Percentiles rank a stretch among this genome's conserved stretches.
Evolutionary conservation across 305 asterid genomes (phyloP).

Genomic region (Plantago coronopus): DNA sequence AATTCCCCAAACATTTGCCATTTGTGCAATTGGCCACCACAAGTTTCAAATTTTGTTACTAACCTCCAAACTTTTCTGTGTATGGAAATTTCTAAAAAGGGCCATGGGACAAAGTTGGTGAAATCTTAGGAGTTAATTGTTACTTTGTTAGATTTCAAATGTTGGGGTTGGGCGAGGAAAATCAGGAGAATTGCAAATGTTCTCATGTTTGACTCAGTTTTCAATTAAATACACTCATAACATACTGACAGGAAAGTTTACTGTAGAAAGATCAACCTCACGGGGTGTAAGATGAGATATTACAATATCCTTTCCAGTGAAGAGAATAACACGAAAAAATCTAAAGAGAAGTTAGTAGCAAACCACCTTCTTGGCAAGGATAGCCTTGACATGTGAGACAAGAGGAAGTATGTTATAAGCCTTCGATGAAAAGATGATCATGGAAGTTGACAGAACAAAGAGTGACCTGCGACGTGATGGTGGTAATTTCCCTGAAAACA

Average conservation of each 20-base stretch:
- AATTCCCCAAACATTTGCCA: too few species aligned
- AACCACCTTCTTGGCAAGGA: constrained; percentile 58
- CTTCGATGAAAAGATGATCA: constrained; percentile 81
- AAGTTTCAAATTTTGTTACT: too few species aligned
- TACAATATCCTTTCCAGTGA: background rate
- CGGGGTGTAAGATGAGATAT: background rate
- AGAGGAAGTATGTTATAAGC: constrained; percentile 67
- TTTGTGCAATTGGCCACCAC: too few species aligned
- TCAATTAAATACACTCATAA: background rate
- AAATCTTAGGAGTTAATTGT: too few species aligned
- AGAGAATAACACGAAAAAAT: background rate
- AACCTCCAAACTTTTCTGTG: too few species aligned
- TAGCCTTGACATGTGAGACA: constrained; percentile 48
- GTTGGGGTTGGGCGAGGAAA: background rate
- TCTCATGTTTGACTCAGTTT: background rate
- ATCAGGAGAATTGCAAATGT: background rate
- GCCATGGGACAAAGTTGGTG: too few species aligned
- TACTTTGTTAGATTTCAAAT: too few species aligned
- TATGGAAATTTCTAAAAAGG: too few species aligned
- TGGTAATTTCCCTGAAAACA: constrained; percentile 65
- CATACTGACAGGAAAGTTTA: background rate
- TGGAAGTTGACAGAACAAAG: constrained; percentile 71
- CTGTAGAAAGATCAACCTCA: background rate
- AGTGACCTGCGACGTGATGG: constrained; percentile 95
- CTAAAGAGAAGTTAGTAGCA: constrained; percentile 14